These are phyloP conservation scores for Diplodia seriata DNA, from an alignment of 2,329 filamentous ascomycete species.

Conservation along the genomic window DNA sequence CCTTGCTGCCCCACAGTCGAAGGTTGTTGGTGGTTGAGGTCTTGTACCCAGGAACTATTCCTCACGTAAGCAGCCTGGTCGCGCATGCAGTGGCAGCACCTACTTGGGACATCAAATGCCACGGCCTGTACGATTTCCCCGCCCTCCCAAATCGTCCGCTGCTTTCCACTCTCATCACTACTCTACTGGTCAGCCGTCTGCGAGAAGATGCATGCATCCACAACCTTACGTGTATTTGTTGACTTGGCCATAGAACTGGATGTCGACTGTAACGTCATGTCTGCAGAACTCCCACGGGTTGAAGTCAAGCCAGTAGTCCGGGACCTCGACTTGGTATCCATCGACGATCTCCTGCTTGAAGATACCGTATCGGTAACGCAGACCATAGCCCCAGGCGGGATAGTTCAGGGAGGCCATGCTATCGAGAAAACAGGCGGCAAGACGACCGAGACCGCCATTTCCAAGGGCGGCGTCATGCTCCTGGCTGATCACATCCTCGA, in stretches of 20 bases:
- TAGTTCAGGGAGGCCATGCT: constrained; percentile 94
- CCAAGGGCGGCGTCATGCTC: constrained; percentile 96
- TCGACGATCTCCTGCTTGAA: constrained; percentile 99
- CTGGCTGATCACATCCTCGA: constrained; percentile 93
- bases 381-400: constrained; percentile 95
- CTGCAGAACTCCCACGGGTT: constrained; percentile 99
- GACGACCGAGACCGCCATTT: constrained; percentile 91
- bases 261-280: constrained; percentile 93
- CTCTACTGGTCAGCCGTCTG: constrained; percentile 33
- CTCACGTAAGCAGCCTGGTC: constrained; percentile 33
- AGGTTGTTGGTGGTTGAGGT: constrained; percentile 95
- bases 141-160: constrained; percentile 80
- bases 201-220: neutral
- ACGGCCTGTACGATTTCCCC: constrained; percentile 92
- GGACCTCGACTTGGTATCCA: constrained; percentile 96
- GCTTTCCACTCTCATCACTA: constrained; percentile 78
- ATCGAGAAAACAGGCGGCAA: constrained; percentile 96
- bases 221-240: constrained; percentile 62
- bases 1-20: constrained; percentile 96
- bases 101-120: constrained; percentile 79
- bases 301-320: constrained; percentile 99
- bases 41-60: constrained; percentile 82
- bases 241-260: constrained; percentile 93
- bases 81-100: constrained; percentile 23
- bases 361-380: constrained; percentile 91